Evolutionary conservation across 345 rosid species (phyloP).

Genomic region (Gossypium bickii): DNA sequence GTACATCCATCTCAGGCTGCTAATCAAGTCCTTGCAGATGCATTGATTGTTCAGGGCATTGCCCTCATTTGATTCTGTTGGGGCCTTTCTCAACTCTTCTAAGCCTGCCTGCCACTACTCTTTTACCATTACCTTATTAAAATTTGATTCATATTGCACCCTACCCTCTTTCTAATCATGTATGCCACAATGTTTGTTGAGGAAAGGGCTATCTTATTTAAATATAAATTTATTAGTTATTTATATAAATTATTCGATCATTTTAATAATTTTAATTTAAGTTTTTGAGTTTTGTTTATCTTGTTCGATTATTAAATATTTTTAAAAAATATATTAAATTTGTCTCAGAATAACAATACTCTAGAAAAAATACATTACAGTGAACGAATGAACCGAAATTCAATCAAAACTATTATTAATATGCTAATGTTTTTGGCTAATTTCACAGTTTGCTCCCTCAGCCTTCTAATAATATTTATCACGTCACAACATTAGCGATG

Average conservation of each 20-base stretch:
- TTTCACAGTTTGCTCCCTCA: no score
- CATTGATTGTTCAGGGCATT: conserved; percentile 60
- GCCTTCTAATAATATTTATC: no score
- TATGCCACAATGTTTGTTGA: neutral
- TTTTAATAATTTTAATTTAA: neutral
- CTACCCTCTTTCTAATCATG: neutral
- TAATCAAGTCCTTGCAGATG: conserved; percentile 68
- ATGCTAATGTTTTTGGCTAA: no score
- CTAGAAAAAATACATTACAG: no score
- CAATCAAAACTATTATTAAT: no score
- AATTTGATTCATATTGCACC: neutral
- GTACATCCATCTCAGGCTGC: conserved; percentile 93
- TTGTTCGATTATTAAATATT: no score
- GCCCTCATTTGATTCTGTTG: conserved; percentile 38
- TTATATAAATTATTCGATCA: neutral
- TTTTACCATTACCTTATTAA: conserved; percentile 2
- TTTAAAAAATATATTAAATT: no score
- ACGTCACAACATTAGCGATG: no score
- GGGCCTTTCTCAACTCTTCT: neutral
- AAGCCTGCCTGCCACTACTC: neutral
- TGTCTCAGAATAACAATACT: no score
- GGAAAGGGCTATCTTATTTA: neutral
- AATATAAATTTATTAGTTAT: no score
- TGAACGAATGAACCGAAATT: no score
- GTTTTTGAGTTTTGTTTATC: no score